Percentiles rank a stretch among this genome's conserved stretches.
These are phyloP conservation scores for Aspergillus candidus DNA, from an alignment of 2,329 filamentous ascomycete genomes.

Conservation along the genomic window DNA sequence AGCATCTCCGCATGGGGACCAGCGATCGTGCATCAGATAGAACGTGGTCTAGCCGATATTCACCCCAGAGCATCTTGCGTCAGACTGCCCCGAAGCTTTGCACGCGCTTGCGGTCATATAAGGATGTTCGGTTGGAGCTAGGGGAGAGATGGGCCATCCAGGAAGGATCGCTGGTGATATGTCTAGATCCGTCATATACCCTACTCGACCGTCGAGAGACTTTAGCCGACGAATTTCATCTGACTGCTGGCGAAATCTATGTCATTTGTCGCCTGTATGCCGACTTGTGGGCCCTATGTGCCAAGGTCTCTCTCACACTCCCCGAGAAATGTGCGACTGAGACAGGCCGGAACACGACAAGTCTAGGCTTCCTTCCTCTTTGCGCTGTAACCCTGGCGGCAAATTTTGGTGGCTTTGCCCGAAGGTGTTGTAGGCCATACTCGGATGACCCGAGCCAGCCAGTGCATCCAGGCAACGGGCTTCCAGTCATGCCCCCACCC, in stretches of 20 bases:
- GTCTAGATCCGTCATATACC: constrained; percentile 20
- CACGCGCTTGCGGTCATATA: constrained; percentile 19
- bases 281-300: constrained; percentile 31
- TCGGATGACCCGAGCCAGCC: background rate
- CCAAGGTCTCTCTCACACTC: constrained; percentile 18
- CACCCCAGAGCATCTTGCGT: constrained; percentile 7
- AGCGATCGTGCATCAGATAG: background rate
- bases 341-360: constrained; percentile 3
- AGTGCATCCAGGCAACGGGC: constrained; percentile 21
- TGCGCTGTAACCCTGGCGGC: constrained; percentile 28
- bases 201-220: constrained; percentile 11
- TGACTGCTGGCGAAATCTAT: constrained; percentile 24
- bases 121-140: constrained; percentile 20
- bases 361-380: constrained; percentile 27
- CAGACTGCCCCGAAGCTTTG: constrained; percentile 16
- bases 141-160: constrained; percentile 23
- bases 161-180: constrained; percentile 27
- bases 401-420: constrained; percentile 23
- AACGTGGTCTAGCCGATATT: background rate
- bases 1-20: background rate
- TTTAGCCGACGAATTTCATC: constrained; percentile 22
- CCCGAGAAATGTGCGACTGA: background rate
- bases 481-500: constrained; percentile 20
- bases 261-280: constrained; percentile 28
- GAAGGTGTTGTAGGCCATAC: constrained; percentile 13